A percentile compares a stretch with the other conserved stretches of the same genome.
Conservation (phyloP, 2,329 filamentous ascomycete genomes). For the Ophiostoma novo-ulmi region DNA sequence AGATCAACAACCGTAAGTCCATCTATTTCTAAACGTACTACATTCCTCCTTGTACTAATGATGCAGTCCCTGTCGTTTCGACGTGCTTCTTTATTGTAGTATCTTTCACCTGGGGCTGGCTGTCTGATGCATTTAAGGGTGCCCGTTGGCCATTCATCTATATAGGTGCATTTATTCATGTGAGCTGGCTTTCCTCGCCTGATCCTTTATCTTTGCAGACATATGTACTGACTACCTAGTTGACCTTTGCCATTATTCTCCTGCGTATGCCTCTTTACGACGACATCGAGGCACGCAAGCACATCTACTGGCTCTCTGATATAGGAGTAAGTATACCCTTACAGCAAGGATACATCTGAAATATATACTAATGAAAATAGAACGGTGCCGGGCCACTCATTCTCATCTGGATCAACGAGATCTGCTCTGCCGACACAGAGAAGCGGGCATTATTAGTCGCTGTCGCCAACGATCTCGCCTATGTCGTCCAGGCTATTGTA, state of each 20-base stretch:
- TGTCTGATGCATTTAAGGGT: slow-evolving; percentile 35
- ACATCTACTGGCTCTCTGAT: slow-evolving; percentile 38
- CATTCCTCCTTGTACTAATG: neutral
- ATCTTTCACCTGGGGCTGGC: slow-evolving; percentile 36
- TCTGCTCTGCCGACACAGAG: slow-evolving; percentile 31
- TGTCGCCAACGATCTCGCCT: slow-evolving; percentile 30
- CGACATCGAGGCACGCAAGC: slow-evolving; percentile 35
- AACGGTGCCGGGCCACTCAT: slow-evolving; percentile 38
- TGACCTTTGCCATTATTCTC: slow-evolving; percentile 33
- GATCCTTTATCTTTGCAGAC: neutral
- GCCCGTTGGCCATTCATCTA: slow-evolving; percentile 39
- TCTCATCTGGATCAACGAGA: slow-evolving; percentile 33
- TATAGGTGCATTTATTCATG: slow-evolving; percentile 35
- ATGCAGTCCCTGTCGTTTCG: slow-evolving; percentile 32
- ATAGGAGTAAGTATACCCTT: slow-evolving; percentile 28
- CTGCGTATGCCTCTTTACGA: slow-evolving; percentile 37
- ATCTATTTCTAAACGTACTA: no score
- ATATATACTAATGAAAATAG: neutral
- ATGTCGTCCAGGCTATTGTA: slow-evolving; percentile 32
- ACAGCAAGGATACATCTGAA: no score
- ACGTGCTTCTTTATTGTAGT: slow-evolving; percentile 37
- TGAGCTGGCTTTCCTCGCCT: slow-evolving; percentile 22
- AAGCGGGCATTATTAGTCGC: slow-evolving; percentile 31
- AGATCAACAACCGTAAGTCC: slow-evolving; percentile 31
- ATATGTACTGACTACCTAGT: neutral